A percentile compares a stretch with the other conserved stretches of the same genome.
Conservation (phyloP, 441 rosid genomes). For the Biscutella laevigata region DNA sequence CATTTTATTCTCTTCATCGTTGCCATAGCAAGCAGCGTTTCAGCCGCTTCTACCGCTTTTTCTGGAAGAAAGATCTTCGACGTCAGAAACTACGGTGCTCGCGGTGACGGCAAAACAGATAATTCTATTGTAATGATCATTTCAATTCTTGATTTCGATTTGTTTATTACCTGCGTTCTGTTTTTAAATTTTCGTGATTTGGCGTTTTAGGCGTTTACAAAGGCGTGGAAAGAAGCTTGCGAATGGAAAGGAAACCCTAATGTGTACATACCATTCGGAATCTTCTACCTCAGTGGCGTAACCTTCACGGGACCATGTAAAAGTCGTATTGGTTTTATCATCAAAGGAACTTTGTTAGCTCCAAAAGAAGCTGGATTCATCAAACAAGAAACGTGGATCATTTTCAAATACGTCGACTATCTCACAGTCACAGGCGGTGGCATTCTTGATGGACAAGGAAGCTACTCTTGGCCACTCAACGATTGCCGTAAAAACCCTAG, state of each 20-base stretch:
- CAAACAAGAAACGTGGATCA: constrained; percentile 27
- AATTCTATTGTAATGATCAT: constrained; percentile 10
- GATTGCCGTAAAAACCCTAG: constrained; percentile 15
- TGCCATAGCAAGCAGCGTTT: not conserved
- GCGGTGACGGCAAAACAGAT: constrained; percentile 25
- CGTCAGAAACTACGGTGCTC: constrained; percentile 24
- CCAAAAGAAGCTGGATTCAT: constrained; percentile 12
- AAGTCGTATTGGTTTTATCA: constrained; percentile 25
- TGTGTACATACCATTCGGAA: constrained; percentile 36
- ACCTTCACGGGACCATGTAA: constrained; percentile 45
- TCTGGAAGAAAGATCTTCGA: constrained; percentile 6
- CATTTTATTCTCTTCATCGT: not conserved
- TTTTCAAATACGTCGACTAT: constrained; percentile 26
- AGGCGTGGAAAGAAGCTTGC: constrained; percentile 56
- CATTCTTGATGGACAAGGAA: constrained; percentile 39
- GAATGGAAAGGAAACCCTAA: constrained; percentile 21
- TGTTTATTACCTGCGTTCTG: not conserved
- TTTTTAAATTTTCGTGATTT: not conserved
- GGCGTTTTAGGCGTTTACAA: constrained; percentile 35
- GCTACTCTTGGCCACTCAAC: constrained; percentile 25
- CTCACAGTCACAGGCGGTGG: constrained; percentile 36
- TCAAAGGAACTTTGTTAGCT: constrained; percentile 37
- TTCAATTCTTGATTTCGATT: not conserved
- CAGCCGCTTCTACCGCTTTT: not conserved
- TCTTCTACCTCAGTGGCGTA: constrained; percentile 27